Base-by-base conservation (phyloP, 345 rosid genomes). In the Dipteronia sinensis region DNA sequence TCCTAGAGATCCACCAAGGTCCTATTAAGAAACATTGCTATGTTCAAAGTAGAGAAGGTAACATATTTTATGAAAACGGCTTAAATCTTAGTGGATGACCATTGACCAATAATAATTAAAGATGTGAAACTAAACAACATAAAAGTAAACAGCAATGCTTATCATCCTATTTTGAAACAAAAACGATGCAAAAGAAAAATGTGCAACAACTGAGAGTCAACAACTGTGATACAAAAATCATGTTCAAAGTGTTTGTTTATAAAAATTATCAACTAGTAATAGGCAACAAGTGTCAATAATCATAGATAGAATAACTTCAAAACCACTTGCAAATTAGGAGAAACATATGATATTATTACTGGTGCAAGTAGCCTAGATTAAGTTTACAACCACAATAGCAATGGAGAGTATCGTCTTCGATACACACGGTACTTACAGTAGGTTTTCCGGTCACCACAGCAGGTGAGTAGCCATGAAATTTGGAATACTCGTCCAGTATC, bases 1-100 rank as follows among this genome's bases (percentile, higher is more conserved):
- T 40, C 99, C 99, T 3, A 94, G 86, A 22, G 99, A 96, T 19
- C 99, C 98, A 65, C 99, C 99, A 25, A 96, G 98, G 89, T 94
- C 98, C 98, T 96, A 42, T 77, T 11, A 6, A 29, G 25, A 47
- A 70, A 20, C 1, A 64, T 31, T 67, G 38, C 53, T 40, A 67
- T 38, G 16, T 20, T 56, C 53, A 38, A 67, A 76, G 23, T 56
- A 56, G 10, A 69, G 22, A 22, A 23, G 67, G 20, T 1, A 34
- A 67, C 13, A 10, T 46, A 34, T 44, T 19, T n/a, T 23, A 4
- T 62, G 12, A 25, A 34, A 78, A 62, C 15, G 2, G 29, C 11
- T 62, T 62, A 62, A 2, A 62, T 62, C 29, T 23, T 62, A 16
- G 66, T 62, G 27, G 15, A 22, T 20, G 34, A 4, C 12, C 1